Base-by-base conservation (phyloP, 1,284 basidiomycete genomes). In the Apiotrichum brassicae region DNA sequence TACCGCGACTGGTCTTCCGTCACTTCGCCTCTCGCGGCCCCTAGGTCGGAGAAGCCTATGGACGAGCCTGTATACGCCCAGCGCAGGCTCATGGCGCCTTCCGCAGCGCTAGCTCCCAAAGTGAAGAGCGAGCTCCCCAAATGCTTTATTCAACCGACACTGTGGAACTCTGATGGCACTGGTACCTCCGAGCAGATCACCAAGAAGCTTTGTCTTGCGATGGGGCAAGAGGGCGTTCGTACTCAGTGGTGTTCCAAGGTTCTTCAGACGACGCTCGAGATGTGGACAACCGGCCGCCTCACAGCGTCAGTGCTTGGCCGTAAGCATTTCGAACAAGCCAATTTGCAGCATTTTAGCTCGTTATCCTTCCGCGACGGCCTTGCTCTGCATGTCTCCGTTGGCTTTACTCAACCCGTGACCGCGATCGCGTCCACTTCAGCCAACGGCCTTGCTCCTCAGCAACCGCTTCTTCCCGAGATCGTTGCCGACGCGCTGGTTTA, bases 251-350 rank as follows among this genome's bases (percentile, higher is more conserved):
- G 32, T 4, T 40, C 43, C 11, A 30, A 38, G 2, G 38, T 35
- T 0, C 14, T 46, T 6, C 43, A 45, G 20, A 23, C 33, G 24
- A 40, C 43, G 12, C 38, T 46, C 11, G 28, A 46, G 6, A 40
- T 50, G 43, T 50, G 49, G 49, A 41, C 33, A 11, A 35, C 32
- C 3, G 49, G 49, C 1, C 43, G 43, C 11, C 25, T 50, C 19
- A 41, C 33, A 7, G 43, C 26, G 4, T 28, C 43, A n/a, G 49
- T 50, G 3, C 49, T 50, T 7, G 22, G 30, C 14, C 38, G 43
- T 13, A 32, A 50, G n/a, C 43, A 50, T 32, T 50, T 50, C n/a
- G 20, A 25, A 8, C 11, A 34, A 12, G 49, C 49, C 12, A 37
- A 43, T 6, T 28, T 41, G 33, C 7, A 19, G 7, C 25, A 36